Percentiles rank a stretch among this genome's conserved stretches.
These are phyloP conservation scores for Erysimum pusillum DNA, from an alignment of 441 rosid species.

Conservation along the genomic window DNA sequence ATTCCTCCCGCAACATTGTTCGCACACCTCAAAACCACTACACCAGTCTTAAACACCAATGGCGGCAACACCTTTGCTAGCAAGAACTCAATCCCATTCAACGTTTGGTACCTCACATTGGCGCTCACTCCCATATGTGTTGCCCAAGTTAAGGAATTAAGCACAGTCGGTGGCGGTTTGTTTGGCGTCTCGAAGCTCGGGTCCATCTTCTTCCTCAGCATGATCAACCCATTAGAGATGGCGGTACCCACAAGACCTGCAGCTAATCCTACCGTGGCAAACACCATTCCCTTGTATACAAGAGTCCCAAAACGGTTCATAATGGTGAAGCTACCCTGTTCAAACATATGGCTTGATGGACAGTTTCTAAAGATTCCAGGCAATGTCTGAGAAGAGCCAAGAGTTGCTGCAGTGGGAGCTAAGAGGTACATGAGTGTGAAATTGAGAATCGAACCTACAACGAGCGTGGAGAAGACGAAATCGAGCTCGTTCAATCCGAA, in stretches of 20 bases:
- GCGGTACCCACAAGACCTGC: constrained; percentile 94
- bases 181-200: constrained; percentile 89
- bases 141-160: constrained; percentile 93
- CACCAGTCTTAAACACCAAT: constrained; percentile 70
- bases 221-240: constrained; percentile 81
- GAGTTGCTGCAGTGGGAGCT: constrained; percentile 66
- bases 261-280: constrained; percentile 92
- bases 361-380: constrained; percentile 76
- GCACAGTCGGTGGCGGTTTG: constrained; percentile 87
- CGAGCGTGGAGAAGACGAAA: constrained; percentile 88
- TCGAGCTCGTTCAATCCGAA: constrained; percentile 93
- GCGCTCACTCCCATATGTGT: constrained; percentile 94
- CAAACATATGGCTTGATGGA: constrained; percentile 89
- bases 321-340: constrained; percentile 65
- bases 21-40: constrained; percentile 67
- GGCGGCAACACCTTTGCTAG: constrained; percentile 66
- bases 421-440: constrained; percentile 86
- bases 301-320: constrained; percentile 75
- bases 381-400: constrained; percentile 51
- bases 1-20: constrained; percentile 88
- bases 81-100: constrained; percentile 81
- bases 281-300: constrained; percentile 77
- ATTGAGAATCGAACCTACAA: constrained; percentile 83
- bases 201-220: constrained; percentile 94
- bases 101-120: constrained; percentile 89